Percentiles rank a stretch among this genome's conserved stretches.
Evolutionary conservation across 2,329 filamentous ascomycete species (phyloP).

Genomic region (Didymella keratinophila): DNA sequence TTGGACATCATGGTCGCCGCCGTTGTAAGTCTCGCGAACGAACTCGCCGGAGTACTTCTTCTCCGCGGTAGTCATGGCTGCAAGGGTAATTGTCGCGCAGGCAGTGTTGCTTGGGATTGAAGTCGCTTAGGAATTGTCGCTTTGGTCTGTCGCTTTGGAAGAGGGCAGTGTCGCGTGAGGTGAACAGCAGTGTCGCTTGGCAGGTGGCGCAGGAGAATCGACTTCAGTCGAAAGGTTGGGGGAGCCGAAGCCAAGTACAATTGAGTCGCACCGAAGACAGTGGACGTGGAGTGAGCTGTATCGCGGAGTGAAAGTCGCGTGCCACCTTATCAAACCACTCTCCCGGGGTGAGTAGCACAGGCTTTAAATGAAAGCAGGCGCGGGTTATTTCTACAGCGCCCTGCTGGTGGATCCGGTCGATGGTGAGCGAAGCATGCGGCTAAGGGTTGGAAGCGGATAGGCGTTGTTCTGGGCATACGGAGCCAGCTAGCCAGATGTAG

Average conservation of each 20-base stretch:
- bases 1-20: slow-evolving; percentile 36
- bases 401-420: slow-evolving; percentile 33
- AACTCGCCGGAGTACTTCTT: slow-evolving; percentile 46
- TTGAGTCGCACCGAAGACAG: slow-evolving; percentile 35
- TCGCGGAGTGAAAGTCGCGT: slow-evolving; percentile 22
- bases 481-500: slow-evolving; percentile 24
- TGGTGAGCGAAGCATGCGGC: slow-evolving; percentile 35
- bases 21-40: slow-evolving; percentile 35
- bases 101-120: slow-evolving; percentile 21
- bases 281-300: slow-evolving; percentile 27
- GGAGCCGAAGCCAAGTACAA: slow-evolving; percentile 32
- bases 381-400: slow-evolving; percentile 31
- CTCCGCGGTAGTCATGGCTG: slow-evolving; percentile 41
- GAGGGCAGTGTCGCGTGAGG: slow-evolving; percentile 18
- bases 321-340: slow-evolving; percentile 25
- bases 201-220: slow-evolving; percentile 23
- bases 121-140: slow-evolving; percentile 12
- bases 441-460: slow-evolving; percentile 24
- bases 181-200: slow-evolving; percentile 23
- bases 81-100: slow-evolving; percentile 31
- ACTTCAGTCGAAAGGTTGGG: slow-evolving; percentile 21
- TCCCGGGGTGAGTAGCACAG: slow-evolving; percentile 25
- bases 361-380: slow-evolving; percentile 40
- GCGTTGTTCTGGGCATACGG: slow-evolving; percentile 26
- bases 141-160: slow-evolving; percentile 19